Percentiles rank a stretch among this genome's conserved stretches.
Evolutionary conservation across 352 stramenopile genomes (phyloP).

Genomic region (Phytophthora colocasiae): DNA sequence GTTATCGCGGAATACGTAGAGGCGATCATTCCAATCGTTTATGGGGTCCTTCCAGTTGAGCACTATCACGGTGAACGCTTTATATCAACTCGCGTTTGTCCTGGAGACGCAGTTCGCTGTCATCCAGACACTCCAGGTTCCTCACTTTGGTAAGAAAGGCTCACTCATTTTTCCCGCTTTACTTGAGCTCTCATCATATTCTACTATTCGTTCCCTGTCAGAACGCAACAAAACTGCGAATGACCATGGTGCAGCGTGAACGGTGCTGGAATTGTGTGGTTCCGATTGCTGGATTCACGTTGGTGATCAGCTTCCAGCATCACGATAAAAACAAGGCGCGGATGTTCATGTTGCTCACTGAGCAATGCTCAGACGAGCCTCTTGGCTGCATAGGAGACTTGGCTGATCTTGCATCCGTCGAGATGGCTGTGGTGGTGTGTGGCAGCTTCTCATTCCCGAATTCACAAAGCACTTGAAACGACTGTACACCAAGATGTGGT

Average conservation of each 20-base stretch:
- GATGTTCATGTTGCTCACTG: neutral
- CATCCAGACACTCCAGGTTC: slow-evolving; percentile 20
- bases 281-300: neutral
- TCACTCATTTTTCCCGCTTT: no score
- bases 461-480: slow-evolving; percentile 2
- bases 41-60: slow-evolving; percentile 1
- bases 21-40: slow-evolving; percentile 30
- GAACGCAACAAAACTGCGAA: neutral
- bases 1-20: slow-evolving; percentile 47
- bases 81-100: slow-evolving; percentile 14
- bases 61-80: neutral
- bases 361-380: slow-evolving; percentile 28
- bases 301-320: slow-evolving; percentile 14
- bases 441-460: slow-evolving; percentile 18
- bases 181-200: neutral
- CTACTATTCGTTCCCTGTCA: slow-evolving; percentile 6
- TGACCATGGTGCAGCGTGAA: neutral
- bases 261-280: neutral
- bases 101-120: slow-evolving; percentile 20
- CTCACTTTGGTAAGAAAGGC: neutral
- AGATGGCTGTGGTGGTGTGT: slow-evolving; percentile 28
- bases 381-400: slow-evolving; percentile 26
- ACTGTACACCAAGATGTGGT: slow-evolving; percentile 15
- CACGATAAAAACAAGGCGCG: slow-evolving; percentile 3
- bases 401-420: slow-evolving; percentile 15